Percentiles rank a stretch among this genome's conserved stretches.
Evolutionary conservation across 139 green algal genomes (phyloP).

Genomic region (Pycnococcus provasolii): DNA sequence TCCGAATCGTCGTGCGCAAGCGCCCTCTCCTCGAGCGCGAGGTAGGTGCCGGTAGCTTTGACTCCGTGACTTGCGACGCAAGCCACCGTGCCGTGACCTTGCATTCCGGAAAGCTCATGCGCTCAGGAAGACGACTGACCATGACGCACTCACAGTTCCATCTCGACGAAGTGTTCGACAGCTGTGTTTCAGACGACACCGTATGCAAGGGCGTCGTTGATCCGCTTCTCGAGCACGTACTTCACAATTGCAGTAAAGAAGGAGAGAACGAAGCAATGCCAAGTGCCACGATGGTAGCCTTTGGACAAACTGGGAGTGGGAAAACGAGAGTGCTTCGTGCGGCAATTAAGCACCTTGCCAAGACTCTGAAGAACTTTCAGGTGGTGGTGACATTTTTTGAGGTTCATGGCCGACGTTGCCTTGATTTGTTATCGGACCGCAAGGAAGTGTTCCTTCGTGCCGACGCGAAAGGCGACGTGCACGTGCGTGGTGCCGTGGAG

Average conservation of each 20-base stretch:
- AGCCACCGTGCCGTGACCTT: neutral
- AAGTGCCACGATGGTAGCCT: neutral
- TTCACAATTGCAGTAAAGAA: too few relatives aligned
- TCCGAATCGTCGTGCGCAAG: neutral
- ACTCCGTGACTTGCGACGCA: neutral
- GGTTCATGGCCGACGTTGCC: neutral
- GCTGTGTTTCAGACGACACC: neutral
- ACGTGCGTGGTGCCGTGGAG: constrained; percentile 1
- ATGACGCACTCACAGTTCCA: neutral
- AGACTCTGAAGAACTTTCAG: neutral
- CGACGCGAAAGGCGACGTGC: neutral
- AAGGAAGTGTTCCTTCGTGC: neutral
- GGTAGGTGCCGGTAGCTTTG: neutral
- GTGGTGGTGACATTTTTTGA: neutral
- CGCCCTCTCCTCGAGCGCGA: neutral
- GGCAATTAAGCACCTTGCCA: neutral
- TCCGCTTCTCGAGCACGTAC: neutral
- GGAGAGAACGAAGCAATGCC: neutral
- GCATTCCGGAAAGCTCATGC: neutral
- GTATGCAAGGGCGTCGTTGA: neutral
- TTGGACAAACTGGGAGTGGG: neutral
- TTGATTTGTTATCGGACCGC: neutral
- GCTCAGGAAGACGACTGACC: neutral
- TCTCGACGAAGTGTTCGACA: neutral
- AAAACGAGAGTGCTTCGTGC: neutral